Evolutionary conservation across 139 green algal genomes (phyloP).

Genomic region (Bryopsis sp.): DNA sequence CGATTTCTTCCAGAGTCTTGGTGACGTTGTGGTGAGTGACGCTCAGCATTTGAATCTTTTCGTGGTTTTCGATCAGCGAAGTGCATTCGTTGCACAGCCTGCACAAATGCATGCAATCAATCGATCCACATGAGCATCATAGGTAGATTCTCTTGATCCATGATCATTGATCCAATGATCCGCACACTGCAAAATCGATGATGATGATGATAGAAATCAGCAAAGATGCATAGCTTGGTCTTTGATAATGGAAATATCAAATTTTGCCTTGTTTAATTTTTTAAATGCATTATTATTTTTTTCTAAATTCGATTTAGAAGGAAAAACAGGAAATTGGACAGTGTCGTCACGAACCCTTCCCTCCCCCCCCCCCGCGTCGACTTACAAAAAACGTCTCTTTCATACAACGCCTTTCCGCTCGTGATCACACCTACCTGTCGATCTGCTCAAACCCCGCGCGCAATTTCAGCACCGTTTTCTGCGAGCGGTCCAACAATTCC

Average conservation of each 20-base stretch:
- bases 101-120: not conserved
- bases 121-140: not conserved
- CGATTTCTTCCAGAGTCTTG: slow-evolving; percentile 38
- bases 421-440: slow-evolving; percentile 24
- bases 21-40: slow-evolving; percentile 60
- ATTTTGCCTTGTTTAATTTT: too few relatives aligned
- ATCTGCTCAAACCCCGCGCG: slow-evolving; percentile 34
- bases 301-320: too few relatives aligned
- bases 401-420: not conserved
- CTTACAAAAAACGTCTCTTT: not conserved
- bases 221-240: too few relatives aligned
- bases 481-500: slow-evolving; percentile 53
- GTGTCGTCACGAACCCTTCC: too few relatives aligned
- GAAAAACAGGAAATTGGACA: too few relatives aligned
- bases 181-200: too few relatives aligned
- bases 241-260: too few relatives aligned
- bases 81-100: slow-evolving; percentile 63
- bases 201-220: too few relatives aligned
- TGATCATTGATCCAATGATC: too few relatives aligned
- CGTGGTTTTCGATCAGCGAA: slow-evolving; percentile 60
- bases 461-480: slow-evolving; percentile 40
- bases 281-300: too few relatives aligned
- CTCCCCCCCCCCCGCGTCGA: too few relatives aligned
- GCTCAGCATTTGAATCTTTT: slow-evolving; percentile 59
- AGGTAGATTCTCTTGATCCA: too few relatives aligned